Evolutionary conservation across 164 flowering plant genomes (phyloP).

Genomic region (Euptelea pleiosperma): DNA sequence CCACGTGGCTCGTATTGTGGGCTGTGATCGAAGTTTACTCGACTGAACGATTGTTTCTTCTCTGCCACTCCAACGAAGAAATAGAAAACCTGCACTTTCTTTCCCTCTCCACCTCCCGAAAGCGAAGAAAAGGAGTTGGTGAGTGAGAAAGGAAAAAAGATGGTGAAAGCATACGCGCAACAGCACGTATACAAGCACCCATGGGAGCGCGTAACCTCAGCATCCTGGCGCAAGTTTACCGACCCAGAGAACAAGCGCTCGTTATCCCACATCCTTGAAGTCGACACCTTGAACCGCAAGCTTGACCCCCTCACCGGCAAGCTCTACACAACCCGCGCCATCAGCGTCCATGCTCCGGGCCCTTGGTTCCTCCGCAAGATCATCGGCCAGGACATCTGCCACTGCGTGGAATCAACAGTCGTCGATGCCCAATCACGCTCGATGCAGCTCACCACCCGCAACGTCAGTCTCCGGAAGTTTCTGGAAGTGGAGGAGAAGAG

Average conservation of each 20-base stretch:
- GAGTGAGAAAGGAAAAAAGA: slow-evolving; percentile 12
- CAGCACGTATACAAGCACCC: slow-evolving; percentile 92
- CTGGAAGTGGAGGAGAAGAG: slow-evolving; percentile 87
- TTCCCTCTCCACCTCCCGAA: not conserved
- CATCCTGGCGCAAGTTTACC: slow-evolving; percentile 92
- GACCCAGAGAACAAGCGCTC: slow-evolving; percentile 82
- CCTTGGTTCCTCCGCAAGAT: slow-evolving; percentile 85
- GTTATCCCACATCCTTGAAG: slow-evolving; percentile 79
- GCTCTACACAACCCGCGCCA: slow-evolving; percentile 77
- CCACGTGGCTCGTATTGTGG: no score
- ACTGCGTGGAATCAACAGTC: slow-evolving; percentile 80
- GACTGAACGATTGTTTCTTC: no score
- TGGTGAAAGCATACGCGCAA: slow-evolving; percentile 86
- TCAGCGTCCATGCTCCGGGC: slow-evolving; percentile 89
- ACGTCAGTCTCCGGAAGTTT: slow-evolving; percentile 72
- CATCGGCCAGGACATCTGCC: slow-evolving; percentile 88
- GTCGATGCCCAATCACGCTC: slow-evolving; percentile 64
- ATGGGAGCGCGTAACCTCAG: slow-evolving; percentile 92
- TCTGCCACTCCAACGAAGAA: no score
- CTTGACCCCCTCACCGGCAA: slow-evolving; percentile 66
- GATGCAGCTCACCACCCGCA: slow-evolving; percentile 75
- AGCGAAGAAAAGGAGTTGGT: slow-evolving; percentile 1
- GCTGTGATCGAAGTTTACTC: no score
- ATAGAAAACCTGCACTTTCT: not conserved
- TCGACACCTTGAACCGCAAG: slow-evolving; percentile 71